A percentile compares a stretch with the other conserved stretches of the same genome.
Conservation (phyloP, 768 basidiomycete species). For the Leccinum obscurum region DNA sequence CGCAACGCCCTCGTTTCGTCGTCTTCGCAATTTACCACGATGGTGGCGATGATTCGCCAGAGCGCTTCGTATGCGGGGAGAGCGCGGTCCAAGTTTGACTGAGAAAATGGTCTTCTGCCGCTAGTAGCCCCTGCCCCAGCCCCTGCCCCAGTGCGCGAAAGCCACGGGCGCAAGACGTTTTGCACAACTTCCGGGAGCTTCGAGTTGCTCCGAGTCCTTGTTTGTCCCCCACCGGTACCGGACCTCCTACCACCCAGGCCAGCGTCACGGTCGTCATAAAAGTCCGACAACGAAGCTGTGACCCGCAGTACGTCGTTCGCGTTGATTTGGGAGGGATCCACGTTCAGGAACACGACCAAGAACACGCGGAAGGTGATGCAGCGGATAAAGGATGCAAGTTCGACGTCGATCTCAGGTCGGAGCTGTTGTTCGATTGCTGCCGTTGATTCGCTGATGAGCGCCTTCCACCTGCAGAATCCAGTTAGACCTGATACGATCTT, state of each 20-base stretch:
- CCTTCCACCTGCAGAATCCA: slow-evolving; percentile 15
- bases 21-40: slow-evolving; percentile 35
- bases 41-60: slow-evolving; percentile 59
- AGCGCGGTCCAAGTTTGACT: slow-evolving; percentile 46
- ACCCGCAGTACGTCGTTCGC: slow-evolving; percentile 36
- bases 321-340: slow-evolving; percentile 24
- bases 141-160: slow-evolving; percentile 32
- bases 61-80: slow-evolving; percentile 63
- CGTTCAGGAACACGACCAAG: slow-evolving; percentile 41
- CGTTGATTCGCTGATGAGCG: slow-evolving; percentile 15
- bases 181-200: slow-evolving; percentile 37
- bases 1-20: slow-evolving; percentile 19
- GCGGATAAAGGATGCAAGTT: slow-evolving; percentile 45
- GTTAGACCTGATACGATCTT: slow-evolving; percentile 3
- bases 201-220: neutral
- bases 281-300: slow-evolving; percentile 41
- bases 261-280: slow-evolving; percentile 38
- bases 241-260: neutral
- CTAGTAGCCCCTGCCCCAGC: neutral
- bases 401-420: slow-evolving; percentile 10
- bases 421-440: slow-evolving; percentile 14
- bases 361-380: slow-evolving; percentile 44
- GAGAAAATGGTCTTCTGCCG: neutral
- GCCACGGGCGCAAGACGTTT: slow-evolving; percentile 38
- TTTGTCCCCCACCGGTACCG: neutral